phyloP scores from a whole-genome alignment of 2,329 filamentous ascomycete species.

The Talaromyces atroroseus region DNA sequence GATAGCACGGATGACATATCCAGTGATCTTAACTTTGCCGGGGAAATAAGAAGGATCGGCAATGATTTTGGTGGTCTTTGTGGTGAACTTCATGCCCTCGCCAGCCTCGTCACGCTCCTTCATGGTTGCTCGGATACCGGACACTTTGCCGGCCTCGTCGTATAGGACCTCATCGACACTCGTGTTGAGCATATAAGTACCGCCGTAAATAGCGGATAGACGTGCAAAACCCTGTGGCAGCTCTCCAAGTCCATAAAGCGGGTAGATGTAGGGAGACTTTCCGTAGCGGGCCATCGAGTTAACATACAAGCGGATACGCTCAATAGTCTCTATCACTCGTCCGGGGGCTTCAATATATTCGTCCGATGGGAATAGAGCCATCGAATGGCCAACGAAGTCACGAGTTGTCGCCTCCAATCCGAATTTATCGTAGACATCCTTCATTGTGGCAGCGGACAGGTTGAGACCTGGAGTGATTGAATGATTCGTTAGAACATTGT shows the following conservation, averaged over 20 bases:
- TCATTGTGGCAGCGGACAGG: conserved; percentile 77
- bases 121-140: conserved; percentile 97
- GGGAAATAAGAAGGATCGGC: conserved; percentile 97
- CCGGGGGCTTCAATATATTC: conserved; percentile 72
- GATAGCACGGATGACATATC: conserved; percentile 91
- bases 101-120: conserved; percentile 70
- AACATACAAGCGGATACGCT: conserved; percentile 91
- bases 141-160: conserved; percentile 70
- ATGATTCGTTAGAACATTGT: neutral
- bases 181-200: conserved; percentile 99
- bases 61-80: conserved; percentile 92
- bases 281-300: conserved; percentile 97
- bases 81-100: conserved; percentile 82
- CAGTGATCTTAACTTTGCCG: conserved; percentile 76
- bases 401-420: conserved; percentile 81
- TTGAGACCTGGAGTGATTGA: conserved; percentile 60
- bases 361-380: conserved; percentile 92
- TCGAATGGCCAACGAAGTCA: conserved; percentile 96
- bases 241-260: conserved; percentile 93
- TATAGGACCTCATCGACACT: conserved; percentile 84
- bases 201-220: conserved; percentile 95
- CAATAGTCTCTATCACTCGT: conserved; percentile 74
- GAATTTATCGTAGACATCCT: conserved; percentile 98
- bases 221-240: conserved; percentile 96
- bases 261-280: conserved; percentile 99